Evolutionary conservation across 2,329 filamentous ascomycete genomes (phyloP).

Genomic region (Fusarium devonianum): DNA sequence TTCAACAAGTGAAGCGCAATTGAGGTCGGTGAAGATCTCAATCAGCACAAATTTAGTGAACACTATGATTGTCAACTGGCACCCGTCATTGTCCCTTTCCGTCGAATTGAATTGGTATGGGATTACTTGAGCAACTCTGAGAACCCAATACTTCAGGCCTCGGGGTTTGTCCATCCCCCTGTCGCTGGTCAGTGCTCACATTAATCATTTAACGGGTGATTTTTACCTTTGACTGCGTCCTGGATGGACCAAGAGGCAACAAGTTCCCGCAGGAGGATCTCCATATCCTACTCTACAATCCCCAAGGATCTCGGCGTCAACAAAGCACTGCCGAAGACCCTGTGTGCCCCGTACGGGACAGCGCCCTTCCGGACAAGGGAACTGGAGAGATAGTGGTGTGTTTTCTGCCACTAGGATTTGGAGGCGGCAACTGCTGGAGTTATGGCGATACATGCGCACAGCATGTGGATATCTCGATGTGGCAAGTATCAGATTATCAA

Average conservation of each 20-base stretch:
- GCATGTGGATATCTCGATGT: slow-evolving; percentile 16
- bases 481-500: slow-evolving; percentile 33
- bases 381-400: slow-evolving; percentile 31
- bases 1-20: slow-evolving; percentile 9
- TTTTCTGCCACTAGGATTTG: slow-evolving; percentile 13
- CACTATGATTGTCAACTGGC: slow-evolving; percentile 7
- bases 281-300: slow-evolving; percentile 2
- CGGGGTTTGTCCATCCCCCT: no score
- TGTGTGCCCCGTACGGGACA: slow-evolving; percentile 23
- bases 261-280: slow-evolving; percentile 7
- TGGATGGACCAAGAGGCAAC: slow-evolving; percentile 33
- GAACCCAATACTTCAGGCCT: no score
- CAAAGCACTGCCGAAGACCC: slow-evolving; percentile 19
- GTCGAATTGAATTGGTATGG: slow-evolving; percentile 18
- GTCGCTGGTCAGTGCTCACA: slow-evolving; percentile 17
- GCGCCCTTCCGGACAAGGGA: slow-evolving; percentile 22
- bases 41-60: slow-evolving; percentile 16
- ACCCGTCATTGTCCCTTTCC: neutral
- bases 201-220: slow-evolving; percentile 35
- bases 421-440: slow-evolving; percentile 20
- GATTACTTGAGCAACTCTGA: slow-evolving; percentile 14
- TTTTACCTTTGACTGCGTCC: slow-evolving; percentile 33
- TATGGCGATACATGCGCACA: slow-evolving; percentile 23
- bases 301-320: slow-evolving; percentile 22
- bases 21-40: slow-evolving; percentile 34